These are phyloP conservation scores for Alternaria ventricosa DNA, from an alignment of 2,329 filamentous ascomycete genomes.

Conservation along the genomic window DNA sequence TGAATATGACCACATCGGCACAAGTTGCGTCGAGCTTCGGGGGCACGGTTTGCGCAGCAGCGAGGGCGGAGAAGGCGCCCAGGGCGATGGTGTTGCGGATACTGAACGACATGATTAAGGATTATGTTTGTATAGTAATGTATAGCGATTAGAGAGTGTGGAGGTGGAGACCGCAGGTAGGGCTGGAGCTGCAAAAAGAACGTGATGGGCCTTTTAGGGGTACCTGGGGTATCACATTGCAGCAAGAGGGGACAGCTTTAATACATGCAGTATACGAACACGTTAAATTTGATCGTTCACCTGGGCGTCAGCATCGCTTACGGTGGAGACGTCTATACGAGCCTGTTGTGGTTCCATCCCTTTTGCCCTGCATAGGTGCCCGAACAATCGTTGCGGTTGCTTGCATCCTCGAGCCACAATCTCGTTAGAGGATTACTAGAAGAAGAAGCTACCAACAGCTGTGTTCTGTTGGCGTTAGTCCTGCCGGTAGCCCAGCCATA, in stretches of 20 bases:
- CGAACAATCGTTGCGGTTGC: not conserved
- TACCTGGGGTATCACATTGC: conserved; percentile 1
- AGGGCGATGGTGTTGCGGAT: conserved; percentile 25
- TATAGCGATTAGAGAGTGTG: not conserved
- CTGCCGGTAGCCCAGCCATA: not conserved
- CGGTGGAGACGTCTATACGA: not conserved
- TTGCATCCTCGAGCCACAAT: not conserved
- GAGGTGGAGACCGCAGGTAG: not conserved
- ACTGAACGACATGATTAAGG: conserved; percentile 30
- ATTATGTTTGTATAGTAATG: conserved; percentile 14
- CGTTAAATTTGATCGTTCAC: not conserved
- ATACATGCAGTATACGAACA: not conserved
- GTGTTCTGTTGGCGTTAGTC: not conserved
- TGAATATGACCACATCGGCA: conserved; percentile 30
- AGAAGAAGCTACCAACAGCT: not conserved
- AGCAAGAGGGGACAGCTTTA: not conserved
- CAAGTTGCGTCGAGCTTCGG: conserved; percentile 30
- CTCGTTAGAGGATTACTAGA: not conserved
- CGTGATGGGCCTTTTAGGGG: not conserved
- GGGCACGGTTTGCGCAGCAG: conserved; percentile 29
- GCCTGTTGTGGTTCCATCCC: not conserved
- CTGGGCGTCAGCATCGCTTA: not conserved
- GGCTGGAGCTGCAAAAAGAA: not conserved
- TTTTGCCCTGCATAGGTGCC: not conserved
- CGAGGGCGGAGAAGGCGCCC: conserved; percentile 23